Base-by-base conservation (phyloP, 2,329 filamentous ascomycete species). In the Fusarium sp. region DNA sequence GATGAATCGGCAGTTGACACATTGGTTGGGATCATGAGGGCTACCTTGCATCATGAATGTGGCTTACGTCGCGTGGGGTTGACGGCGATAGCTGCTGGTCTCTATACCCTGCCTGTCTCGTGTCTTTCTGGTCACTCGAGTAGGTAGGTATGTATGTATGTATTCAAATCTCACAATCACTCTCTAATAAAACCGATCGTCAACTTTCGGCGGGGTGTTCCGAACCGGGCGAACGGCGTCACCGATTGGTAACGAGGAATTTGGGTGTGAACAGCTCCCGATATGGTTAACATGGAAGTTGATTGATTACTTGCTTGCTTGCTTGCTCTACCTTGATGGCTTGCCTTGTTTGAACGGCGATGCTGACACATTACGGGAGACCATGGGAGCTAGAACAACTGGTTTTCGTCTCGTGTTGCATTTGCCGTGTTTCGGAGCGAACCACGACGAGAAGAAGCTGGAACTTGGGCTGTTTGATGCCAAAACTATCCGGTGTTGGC, bases 221-320 rank as follows among this genome's bases (percentile, higher is more conserved):
- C 70, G 70, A 73, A 45, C 69, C 60, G 66, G 63, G 41, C 63
- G 55, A 63, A 63, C 74, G 74, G 74, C 73, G 60, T 73, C 63
- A 59, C 74, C 74, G 74, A 74, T 74, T 76, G 63, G 60, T 37
- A 48, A 61, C 69, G 63, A 68, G 46, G 54, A 45, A 42, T 52
- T 52, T 46, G 44, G 57, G 61, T 63, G 55, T 54, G 31, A 63
- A 60, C 48, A 39, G 60, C 49, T 72, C 42, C 61, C 54, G 61
- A 54, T n/a, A 56, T 48, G 38, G 37, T 27, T 41, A 23, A 23
- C 46, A 49, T 49, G 29, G 27, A 49, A 49, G 46, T 41, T 18
- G 23, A 48, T 45, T 58, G 45, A 31, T 42, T 51, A 29, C 23
- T 33, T 45, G 23, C 25, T 23, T 39, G 8, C 16, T 44, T 56